Base-by-base conservation (phyloP, 2,329 filamentous ascomycete species). In the Orbilia brochopaga region DNA sequence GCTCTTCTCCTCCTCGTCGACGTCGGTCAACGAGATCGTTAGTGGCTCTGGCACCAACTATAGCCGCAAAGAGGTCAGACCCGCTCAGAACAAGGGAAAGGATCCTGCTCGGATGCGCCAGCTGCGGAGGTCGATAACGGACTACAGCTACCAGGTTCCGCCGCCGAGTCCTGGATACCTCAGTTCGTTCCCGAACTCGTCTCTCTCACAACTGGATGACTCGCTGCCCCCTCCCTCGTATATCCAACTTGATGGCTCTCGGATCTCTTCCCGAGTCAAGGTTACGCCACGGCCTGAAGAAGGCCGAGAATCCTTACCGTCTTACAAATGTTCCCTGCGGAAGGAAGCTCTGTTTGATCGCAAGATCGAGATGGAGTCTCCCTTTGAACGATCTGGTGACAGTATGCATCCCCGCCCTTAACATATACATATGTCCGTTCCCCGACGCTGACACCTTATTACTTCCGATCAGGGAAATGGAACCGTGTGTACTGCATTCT, bases 291-390 rank as follows among this genome's bases (percentile, higher is more conserved):
- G 79, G 51, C 77, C 78, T 50, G 78, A 79, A 56, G 78, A 81
- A 73, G 79, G 80, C 59, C 77, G 79, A 40, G 84, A 86, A 74
- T 76, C 78, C 30, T 79, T 87, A 37, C 86, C 86, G n/a, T 75
- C 78, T 23, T 88, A 88, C 77, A 83, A 84, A 53, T 85, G 82
- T 75, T 83, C 82, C 76, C 82, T 88, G 61, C 80, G 81, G 61
- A 78, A 85, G 54, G 83, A 86, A 76, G 84, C 82, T 24, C 80
- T 87, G 4, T 87, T 88, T 76, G 80, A 82, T 74, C 83, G 84
- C 77, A 89, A 89, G 79, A 84, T 86, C 80, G 88, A 90, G 78
- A 83, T 90, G 63, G 83, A 86, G 72, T 84, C 87, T 66, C 85
- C 87, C 4, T 87, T 85, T 74, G 85, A 87, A 77, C 81, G 85